phyloP scores from a whole-genome alignment of 1,139 yeast genomes.

The Meyerozyma elateridarum region DNA sequence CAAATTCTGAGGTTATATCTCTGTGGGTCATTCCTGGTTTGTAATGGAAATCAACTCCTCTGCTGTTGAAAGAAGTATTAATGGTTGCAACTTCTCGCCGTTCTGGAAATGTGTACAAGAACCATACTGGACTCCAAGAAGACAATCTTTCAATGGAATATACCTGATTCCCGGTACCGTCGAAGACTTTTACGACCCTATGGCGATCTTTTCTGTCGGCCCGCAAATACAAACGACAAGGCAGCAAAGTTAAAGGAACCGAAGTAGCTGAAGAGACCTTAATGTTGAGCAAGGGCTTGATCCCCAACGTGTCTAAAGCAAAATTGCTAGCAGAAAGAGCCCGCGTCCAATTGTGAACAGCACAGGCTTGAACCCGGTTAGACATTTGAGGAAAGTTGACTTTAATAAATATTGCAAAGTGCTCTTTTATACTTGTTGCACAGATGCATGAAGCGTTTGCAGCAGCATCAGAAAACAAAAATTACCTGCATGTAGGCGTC shows the following conservation, averaged over 20 bases:
- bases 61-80: constrained; percentile 42
- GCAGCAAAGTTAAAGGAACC: constrained; percentile 33
- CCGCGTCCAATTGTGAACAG: constrained; percentile 36
- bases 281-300: constrained; percentile 30
- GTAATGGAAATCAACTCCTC: constrained; percentile 48
- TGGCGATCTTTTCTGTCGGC: constrained; percentile 45
- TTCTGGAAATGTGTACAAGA: constrained; percentile 39
- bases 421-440: no score
- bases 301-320: constrained; percentile 33
- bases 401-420: no score
- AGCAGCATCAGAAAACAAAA: no score
- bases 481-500: no score
- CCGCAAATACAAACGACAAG: constrained; percentile 41
- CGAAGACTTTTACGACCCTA: constrained; percentile 46
- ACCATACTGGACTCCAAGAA: constrained; percentile 50
- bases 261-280: constrained; percentile 34
- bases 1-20: constrained; percentile 28
- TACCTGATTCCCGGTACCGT: constrained; percentile 33
- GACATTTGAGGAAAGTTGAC: constrained; percentile 14
- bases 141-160: constrained; percentile 51
- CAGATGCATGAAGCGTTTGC: no score
- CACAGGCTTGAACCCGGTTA: constrained; percentile 36
- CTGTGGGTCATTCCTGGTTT: constrained; percentile 45
- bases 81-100: constrained; percentile 49
- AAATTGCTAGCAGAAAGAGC: constrained; percentile 35